These are phyloP conservation scores for Globisporangium parvum DNA, from an alignment of 352 stramenopile genomes.

Conservation along the genomic window DNA sequence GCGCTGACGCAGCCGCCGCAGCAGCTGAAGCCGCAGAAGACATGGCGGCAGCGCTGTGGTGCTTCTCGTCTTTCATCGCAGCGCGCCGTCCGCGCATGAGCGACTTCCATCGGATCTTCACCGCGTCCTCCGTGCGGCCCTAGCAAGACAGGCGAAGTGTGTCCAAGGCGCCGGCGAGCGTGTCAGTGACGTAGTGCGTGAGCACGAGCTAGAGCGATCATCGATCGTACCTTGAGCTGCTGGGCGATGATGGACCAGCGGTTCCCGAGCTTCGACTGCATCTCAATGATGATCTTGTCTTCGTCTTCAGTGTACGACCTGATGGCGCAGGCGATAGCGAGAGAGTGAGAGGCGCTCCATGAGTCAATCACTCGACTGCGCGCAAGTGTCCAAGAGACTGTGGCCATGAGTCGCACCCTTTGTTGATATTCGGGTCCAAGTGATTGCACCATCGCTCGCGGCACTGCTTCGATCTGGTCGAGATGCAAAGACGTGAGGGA, in stretches of 20 bases:
- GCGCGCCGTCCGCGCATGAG: constrained; percentile 75
- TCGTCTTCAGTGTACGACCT: constrained; percentile 88
- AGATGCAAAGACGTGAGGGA: too few relatives aligned
- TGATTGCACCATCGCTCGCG: constrained; percentile 91
- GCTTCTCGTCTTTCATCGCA: constrained; percentile 63
- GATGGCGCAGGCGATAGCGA: not conserved
- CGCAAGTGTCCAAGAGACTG: not conserved
- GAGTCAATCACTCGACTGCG: not conserved
- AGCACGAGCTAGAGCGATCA: not conserved
- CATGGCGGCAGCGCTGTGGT: constrained; percentile 3
- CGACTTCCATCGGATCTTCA: constrained; percentile 93
- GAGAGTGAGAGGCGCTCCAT: too few relatives aligned
- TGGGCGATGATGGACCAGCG: constrained; percentile 92
- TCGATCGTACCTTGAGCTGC: constrained; percentile 64
- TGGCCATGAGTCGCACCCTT: constrained; percentile 49
- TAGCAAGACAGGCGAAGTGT: constrained; percentile 12
- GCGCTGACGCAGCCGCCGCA: not conserved
- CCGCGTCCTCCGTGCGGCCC: constrained; percentile 89
- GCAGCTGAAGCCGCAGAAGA: not conserved
- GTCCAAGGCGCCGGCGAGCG: too few relatives aligned
- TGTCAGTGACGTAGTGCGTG: not conserved
- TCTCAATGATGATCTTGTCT: constrained; percentile 90
- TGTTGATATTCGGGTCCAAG: constrained; percentile 90
- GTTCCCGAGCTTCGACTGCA: constrained; percentile 90
- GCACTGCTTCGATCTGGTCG: constrained; percentile 90